Conservation (phyloP, 148 eudicot species). For the Arctostaphylos glauca region DNA sequence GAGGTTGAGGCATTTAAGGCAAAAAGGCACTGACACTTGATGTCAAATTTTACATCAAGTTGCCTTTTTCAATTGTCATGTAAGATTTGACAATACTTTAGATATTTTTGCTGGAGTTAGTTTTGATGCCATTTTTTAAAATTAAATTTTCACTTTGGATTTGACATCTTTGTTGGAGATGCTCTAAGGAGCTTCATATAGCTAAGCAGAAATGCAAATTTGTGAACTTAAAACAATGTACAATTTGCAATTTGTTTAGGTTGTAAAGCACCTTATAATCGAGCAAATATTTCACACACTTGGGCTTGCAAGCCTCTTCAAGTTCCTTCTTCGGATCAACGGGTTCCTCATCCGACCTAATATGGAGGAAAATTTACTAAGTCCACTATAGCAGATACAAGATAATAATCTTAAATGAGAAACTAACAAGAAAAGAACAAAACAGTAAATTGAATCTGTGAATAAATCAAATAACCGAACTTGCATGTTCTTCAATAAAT, state of each 20-base stretch:
- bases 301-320: constrained; percentile 48
- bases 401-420: neutral
- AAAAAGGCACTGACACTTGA: no score
- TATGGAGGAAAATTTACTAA: neutral
- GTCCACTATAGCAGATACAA: neutral
- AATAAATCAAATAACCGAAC: neutral
- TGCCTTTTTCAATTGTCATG: no score
- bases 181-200: neutral
- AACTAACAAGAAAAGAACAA: neutral
- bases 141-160: no score
- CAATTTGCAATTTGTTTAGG: neutral
- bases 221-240: neutral
- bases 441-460: neutral
- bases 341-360: constrained; percentile 43
- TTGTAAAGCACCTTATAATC: constrained; percentile 25
- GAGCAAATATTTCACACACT: constrained; percentile 31
- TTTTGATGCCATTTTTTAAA: no score
- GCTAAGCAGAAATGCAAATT: neutral
- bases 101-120: no score
- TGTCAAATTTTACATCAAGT: no score
- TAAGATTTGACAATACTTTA: no score
- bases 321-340: constrained; percentile 44
- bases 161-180: no score
- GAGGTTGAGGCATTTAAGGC: no score
- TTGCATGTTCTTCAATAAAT: neutral